Conservation (phyloP, 768 basidiomycete species). For the Calocera viscosa region DNA sequence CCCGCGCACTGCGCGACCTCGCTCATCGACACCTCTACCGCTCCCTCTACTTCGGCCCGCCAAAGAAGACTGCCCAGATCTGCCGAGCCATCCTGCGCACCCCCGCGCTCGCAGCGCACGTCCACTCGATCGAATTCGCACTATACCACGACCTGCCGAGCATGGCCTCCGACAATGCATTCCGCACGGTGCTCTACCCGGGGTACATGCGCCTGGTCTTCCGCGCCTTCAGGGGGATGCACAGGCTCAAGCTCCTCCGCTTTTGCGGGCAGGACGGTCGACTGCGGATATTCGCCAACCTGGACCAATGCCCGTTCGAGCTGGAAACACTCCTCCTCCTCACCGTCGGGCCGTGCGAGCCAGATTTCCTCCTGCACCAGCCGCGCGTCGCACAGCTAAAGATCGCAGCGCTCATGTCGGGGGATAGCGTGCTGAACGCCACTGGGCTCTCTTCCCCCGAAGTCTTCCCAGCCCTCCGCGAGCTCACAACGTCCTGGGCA, state of each 20-base stretch:
- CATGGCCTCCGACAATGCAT: slow-evolving; percentile 1
- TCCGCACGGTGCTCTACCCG: slow-evolving; percentile 1
- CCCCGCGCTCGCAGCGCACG: not conserved
- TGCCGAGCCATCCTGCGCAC: slow-evolving; percentile 2
- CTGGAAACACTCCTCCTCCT: slow-evolving; percentile 5
- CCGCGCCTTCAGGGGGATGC: not conserved
- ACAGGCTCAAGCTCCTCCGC: not conserved
- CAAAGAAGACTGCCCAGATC: not conserved
- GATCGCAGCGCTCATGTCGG: slow-evolving; percentile 3
- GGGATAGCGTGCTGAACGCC: not conserved
- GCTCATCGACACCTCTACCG: slow-evolving; percentile 3
- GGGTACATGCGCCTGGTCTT: not conserved
- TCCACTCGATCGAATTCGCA: not conserved
- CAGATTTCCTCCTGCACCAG: not conserved
- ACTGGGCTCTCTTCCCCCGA: not conserved
- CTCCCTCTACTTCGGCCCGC: slow-evolving; percentile 6
- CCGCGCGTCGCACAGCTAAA: not conserved
- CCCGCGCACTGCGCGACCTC: not conserved
- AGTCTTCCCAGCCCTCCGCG: slow-evolving; percentile 1
- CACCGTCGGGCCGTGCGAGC: slow-evolving; percentile 1
- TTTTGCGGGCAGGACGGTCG: not conserved
- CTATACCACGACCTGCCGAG: not conserved
- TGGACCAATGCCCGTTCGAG: slow-evolving; percentile 5
- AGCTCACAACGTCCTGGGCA: slow-evolving; percentile 3
- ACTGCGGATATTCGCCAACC: not conserved